Percentiles rank a stretch among this genome's conserved stretches.
Conservation (phyloP, 176 grass and related monocot species). For the Oryza officinalis region DNA sequence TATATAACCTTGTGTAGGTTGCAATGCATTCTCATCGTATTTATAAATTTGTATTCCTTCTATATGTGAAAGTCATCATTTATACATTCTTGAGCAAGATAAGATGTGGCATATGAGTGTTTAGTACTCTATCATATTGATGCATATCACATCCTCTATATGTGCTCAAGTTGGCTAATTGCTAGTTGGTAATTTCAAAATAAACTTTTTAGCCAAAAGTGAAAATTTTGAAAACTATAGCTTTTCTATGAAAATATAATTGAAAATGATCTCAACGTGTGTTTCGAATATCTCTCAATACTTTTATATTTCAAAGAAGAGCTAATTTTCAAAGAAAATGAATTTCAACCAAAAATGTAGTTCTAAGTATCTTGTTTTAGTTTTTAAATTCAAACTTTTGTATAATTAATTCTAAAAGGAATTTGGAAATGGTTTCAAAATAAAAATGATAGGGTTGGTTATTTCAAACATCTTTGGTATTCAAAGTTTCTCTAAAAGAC, state of each 20-base stretch:
- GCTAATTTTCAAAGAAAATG: not conserved
- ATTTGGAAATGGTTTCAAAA: not conserved
- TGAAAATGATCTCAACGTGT: not conserved
- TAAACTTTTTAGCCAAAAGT: not conserved
- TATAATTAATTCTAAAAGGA: not conserved
- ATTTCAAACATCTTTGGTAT: not conserved
- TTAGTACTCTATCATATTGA: too few species aligned
- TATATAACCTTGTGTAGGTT: too few species aligned
- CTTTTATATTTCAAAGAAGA: not conserved
- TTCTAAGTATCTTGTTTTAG: not conserved
- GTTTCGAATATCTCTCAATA: not conserved
- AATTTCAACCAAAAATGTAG: not conserved
- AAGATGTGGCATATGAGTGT: too few species aligned
- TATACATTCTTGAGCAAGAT: too few species aligned
- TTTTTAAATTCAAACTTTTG: not conserved
- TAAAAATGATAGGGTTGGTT: not conserved
- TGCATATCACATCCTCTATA: too few species aligned
- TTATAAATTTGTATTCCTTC: too few species aligned
- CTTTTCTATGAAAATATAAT: not conserved
- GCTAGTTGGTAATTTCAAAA: too few species aligned
- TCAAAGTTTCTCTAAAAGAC: not conserved
- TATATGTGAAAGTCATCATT: too few species aligned
- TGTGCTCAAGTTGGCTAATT: too few species aligned
- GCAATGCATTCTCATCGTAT: too few species aligned
- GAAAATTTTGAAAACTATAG: not conserved